Evolutionary conservation across 352 stramenopile genomes (phyloP).

Genomic region (Phytophthora vignae): DNA sequence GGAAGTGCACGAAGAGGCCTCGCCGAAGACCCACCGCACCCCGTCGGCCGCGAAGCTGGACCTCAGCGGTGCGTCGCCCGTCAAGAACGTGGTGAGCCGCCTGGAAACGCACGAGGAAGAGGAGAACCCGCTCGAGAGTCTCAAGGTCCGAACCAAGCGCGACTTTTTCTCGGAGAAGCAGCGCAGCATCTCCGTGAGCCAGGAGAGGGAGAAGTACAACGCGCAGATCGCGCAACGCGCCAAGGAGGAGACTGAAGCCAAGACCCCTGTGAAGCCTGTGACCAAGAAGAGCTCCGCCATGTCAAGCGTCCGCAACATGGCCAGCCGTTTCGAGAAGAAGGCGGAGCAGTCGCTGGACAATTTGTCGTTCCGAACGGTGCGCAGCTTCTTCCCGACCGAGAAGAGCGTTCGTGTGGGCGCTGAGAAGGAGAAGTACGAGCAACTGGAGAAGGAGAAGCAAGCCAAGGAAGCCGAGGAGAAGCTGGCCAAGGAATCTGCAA

Average conservation of each 20-base stretch:
- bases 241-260: conserved; percentile 34
- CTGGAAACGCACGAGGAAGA: conserved; percentile 61
- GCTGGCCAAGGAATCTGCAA: not conserved
- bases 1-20: conserved; percentile 36
- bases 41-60: conserved; percentile 42
- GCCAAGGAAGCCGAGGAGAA: conserved; percentile 37
- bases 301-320: conserved; percentile 55
- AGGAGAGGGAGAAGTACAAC: conserved; percentile 52
- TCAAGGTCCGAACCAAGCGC: conserved; percentile 66
- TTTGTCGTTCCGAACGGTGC: conserved; percentile 59
- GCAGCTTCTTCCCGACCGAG: conserved; percentile 60
- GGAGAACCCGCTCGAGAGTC: conserved; percentile 50
- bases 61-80: conserved; percentile 33
- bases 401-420: conserved; percentile 56
- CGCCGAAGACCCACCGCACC: conserved; percentile 35
- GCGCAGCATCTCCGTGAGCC: conserved; percentile 43
- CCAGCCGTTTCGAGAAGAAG: conserved; percentile 56
- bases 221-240: conserved; percentile 20
- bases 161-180: conserved; percentile 59
- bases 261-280: conserved; percentile 21
- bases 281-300: conserved; percentile 33
- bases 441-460: conserved; percentile 54
- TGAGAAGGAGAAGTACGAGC: conserved; percentile 65
- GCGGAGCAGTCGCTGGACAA: conserved; percentile 54
- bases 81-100: conserved; percentile 61